Conservation (phyloP, 2,329 filamentous ascomycete genomes). For the Cryphonectria radicalis region DNA sequence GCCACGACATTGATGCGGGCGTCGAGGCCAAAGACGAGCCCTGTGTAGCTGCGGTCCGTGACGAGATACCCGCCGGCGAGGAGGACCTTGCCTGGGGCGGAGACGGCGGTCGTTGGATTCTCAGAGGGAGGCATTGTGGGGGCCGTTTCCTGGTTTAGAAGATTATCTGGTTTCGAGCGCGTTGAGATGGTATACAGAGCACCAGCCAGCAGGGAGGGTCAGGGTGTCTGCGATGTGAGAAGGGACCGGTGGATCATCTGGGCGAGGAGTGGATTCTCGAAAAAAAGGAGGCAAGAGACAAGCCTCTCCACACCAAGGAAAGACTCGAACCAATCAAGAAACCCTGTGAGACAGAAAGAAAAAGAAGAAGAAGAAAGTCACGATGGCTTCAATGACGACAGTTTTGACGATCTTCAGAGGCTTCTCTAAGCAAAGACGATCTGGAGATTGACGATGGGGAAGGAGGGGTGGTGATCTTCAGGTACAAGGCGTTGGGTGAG, state of each 20-base stretch:
- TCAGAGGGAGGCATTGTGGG: conserved; percentile 19
- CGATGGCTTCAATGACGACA: conserved; percentile 25
- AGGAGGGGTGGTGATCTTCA: conserved; percentile 5
- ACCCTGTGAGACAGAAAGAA: neutral
- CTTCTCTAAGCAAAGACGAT: neutral
- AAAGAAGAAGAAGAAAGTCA: neutral
- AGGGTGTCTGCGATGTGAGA: neutral
- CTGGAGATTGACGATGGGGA: neutral
- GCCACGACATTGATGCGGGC: conserved; percentile 70
- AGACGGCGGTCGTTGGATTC: conserved; percentile 63
- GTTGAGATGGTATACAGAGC: neutral
- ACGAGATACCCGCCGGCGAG: conserved; percentile 95
- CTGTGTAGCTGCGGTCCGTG: conserved; percentile 84
- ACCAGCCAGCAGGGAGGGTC: neutral
- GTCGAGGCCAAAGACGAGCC: conserved; percentile 69
- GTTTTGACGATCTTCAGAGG: neutral
- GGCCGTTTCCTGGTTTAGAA: no score
- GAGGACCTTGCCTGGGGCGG: conserved; percentile 94
- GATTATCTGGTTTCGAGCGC: neutral
- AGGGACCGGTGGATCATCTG: neutral
- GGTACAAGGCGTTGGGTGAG: neutral
- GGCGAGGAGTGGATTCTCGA: neutral
- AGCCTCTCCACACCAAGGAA: conserved; percentile 8
- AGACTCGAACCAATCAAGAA: neutral
- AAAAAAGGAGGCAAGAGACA: conserved; percentile 1